These are phyloP conservation scores for Leccinellum albellum DNA, from an alignment of 768 basidiomycete species.

Conservation along the genomic window DNA sequence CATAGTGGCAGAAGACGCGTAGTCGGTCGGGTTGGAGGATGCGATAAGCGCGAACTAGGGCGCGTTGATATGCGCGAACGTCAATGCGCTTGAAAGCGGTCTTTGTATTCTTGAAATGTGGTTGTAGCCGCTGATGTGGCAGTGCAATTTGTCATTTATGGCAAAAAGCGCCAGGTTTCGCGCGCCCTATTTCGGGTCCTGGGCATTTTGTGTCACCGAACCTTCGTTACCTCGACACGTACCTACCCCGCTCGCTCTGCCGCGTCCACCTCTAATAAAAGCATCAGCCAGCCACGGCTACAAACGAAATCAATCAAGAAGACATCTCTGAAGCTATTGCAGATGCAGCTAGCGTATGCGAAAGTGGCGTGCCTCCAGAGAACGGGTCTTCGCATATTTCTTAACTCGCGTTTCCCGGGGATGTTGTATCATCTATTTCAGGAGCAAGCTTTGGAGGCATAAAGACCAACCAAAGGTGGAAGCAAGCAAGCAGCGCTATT, in stretches of 20 bases:
- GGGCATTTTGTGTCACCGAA: slow-evolving; percentile 1
- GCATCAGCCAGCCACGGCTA: slow-evolving; percentile 32
- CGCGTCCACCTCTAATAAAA: slow-evolving; percentile 20
- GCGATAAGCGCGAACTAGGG: slow-evolving; percentile 44
- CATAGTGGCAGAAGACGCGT: slow-evolving; percentile 54
- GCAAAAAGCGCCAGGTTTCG: slow-evolving; percentile 6
- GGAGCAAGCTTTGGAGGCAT: slow-evolving; percentile 89
- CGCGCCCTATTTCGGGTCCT: no score
- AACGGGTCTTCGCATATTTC: slow-evolving; percentile 6
- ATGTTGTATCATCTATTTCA: slow-evolving; percentile 32
- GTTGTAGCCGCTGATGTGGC: slow-evolving; percentile 14
- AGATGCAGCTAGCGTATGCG: slow-evolving; percentile 12
- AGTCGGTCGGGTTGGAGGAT: slow-evolving; percentile 47
- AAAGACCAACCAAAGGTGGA: slow-evolving; percentile 80
- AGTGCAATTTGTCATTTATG: slow-evolving; percentile 13
- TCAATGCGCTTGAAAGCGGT: slow-evolving; percentile 41
- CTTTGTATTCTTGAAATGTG: slow-evolving; percentile 23
- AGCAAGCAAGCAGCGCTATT: slow-evolving; percentile 52
- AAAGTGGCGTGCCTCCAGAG: slow-evolving; percentile 18
- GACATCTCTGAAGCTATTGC: slow-evolving; percentile 20
- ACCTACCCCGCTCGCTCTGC: slow-evolving; percentile 23
- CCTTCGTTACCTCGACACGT: slow-evolving; percentile 25
- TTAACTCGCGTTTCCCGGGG: slow-evolving; percentile 28
- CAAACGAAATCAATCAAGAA: slow-evolving; percentile 19
- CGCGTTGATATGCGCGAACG: slow-evolving; percentile 32